Conservation (phyloP, 345 rosid species). For the Combretum micranthum region DNA sequence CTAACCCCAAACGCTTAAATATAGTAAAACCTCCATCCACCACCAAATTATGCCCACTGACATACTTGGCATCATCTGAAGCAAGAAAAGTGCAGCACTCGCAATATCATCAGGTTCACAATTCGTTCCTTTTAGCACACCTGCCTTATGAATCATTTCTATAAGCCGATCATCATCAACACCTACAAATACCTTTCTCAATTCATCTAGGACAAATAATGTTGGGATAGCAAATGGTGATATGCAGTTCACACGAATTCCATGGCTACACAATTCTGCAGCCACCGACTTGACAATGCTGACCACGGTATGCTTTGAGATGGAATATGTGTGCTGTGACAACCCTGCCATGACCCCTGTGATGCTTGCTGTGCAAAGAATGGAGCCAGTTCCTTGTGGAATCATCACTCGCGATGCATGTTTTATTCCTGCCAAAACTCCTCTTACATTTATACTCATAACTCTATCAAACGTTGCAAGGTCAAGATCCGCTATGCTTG, state of each 20-base stretch:
- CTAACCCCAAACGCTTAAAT: constrained; percentile 44
- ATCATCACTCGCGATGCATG: constrained; percentile 85
- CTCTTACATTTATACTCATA: constrained; percentile 61
- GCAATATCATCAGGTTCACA: constrained; percentile 76
- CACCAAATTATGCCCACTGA: constrained; percentile 77
- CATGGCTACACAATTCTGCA: constrained; percentile 60
- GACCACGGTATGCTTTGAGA: constrained; percentile 51
- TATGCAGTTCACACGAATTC: constrained; percentile 68
- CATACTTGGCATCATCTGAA: constrained; percentile 75
- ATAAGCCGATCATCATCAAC: constrained; percentile 23
- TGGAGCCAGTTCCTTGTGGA: constrained; percentile 48
- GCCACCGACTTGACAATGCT: constrained; percentile 57
- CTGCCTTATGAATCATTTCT: constrained; percentile 31
- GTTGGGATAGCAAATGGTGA: constrained; percentile 80
- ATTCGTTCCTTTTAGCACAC: constrained; percentile 45
- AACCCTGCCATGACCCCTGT: constrained; percentile 62
- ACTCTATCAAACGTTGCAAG: constrained; percentile 53
- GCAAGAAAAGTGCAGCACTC: constrained; percentile 76
- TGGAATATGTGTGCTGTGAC: constrained; percentile 60
- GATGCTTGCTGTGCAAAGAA: constrained; percentile 70
- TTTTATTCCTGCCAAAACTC: constrained; percentile 65
- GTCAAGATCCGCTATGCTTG: constrained; percentile 60
- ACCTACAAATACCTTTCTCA: constrained; percentile 34
- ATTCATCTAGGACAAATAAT: constrained; percentile 45
- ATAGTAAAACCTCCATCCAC: constrained; percentile 89